phyloP scores from a whole-genome alignment of 192 early-diverging fungal genomes.

The Umbelopsis sp. region DNA sequence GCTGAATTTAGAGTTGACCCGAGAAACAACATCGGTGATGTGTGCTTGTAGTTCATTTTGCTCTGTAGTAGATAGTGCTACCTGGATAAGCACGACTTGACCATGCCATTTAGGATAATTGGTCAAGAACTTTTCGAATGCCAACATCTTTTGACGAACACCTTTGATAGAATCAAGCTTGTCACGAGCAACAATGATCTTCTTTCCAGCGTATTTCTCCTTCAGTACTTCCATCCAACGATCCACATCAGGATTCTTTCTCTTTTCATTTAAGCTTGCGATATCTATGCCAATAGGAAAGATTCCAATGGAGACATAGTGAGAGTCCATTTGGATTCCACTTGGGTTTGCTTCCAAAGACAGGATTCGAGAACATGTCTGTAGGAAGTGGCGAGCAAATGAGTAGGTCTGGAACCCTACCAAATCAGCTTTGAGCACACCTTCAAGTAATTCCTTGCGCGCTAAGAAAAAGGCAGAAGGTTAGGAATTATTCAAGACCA shows the following conservation, averaged over 20 bases:
- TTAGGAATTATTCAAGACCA: too few relatives aligned
- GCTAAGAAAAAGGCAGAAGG: conserved; percentile 27
- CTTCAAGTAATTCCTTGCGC: conserved; percentile 86
- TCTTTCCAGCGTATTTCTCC: conserved; percentile 91
- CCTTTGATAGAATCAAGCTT: conserved; percentile 97
- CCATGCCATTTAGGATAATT: conserved; percentile 90
- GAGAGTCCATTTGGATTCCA: conserved; percentile 78
- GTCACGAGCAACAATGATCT: conserved; percentile 92
- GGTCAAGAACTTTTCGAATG: conserved; percentile 88
- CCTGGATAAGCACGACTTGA: conserved; percentile 93
- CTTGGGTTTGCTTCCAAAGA: conserved; percentile 86
- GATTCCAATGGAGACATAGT: conserved; percentile 84
- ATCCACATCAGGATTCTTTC: conserved; percentile 67
- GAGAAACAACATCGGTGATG: conserved; percentile 87
- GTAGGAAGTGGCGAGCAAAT: conserved; percentile 89
- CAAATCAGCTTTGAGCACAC: conserved; percentile 86
- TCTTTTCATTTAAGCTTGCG: conserved; percentile 70
- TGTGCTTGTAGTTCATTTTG: conserved; percentile 87
- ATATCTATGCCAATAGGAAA: conserved; percentile 95
- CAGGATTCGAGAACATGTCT: conserved; percentile 86
- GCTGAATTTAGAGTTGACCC: conserved; percentile 92
- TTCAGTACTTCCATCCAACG: conserved; percentile 78
- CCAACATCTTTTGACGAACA: conserved; percentile 91
- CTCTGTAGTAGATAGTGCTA: conserved; percentile 89
- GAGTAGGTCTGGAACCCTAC: conserved; percentile 96